Base-by-base conservation (phyloP, 75 land plant genomes). In the Picea glauca region DNA sequence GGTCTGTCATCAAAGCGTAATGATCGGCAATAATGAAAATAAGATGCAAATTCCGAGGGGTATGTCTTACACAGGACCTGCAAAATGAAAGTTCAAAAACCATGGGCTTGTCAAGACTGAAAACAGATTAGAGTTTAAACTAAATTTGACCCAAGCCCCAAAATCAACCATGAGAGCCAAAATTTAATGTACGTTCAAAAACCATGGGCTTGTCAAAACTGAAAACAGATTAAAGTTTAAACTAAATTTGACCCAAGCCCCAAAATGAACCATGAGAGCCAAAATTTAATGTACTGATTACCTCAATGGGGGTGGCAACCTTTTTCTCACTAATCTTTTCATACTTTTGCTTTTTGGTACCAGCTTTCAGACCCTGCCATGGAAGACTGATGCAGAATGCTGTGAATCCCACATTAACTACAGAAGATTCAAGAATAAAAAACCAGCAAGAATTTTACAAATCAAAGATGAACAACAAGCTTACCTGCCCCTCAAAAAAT, bases 341-440 rank as follows among this genome's bases (percentile, higher is more conserved):
- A 85, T 96, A 96, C 78, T 96, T 96, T 84, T 96, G 99, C 74
- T 96, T 96, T 84, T 96, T 96, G 54, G 91, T 96, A 74, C 99
- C 99, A 46, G 99, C 99, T 81, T 94, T 96, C 59, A 96, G 82
- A n/a, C 99, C 99, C 85, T 96, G 99, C 99, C 99, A 96, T 58
- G 99, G 99, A 78, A 96, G 95, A 81, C 99, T 96, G 70, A 15
- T 79, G 15, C 35, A 35, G 13, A 78, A 35, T 46, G n/a, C 33
- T 54, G 32, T 74, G 31, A 74, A 30, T 15, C 8, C 60, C 21
- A 30, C 33, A 72, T 76, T 21, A 59, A 61, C 54, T 0, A 20
- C 40, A 74, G 13, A 12, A 17, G 13, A 62, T 13, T 58, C 56
- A 65, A 77, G 5, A 58, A 50, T 3, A 77, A 58, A 1, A 78